Evolutionary conservation across 306 rosid species (phyloP).

Genomic region (Vicia villosa): DNA sequence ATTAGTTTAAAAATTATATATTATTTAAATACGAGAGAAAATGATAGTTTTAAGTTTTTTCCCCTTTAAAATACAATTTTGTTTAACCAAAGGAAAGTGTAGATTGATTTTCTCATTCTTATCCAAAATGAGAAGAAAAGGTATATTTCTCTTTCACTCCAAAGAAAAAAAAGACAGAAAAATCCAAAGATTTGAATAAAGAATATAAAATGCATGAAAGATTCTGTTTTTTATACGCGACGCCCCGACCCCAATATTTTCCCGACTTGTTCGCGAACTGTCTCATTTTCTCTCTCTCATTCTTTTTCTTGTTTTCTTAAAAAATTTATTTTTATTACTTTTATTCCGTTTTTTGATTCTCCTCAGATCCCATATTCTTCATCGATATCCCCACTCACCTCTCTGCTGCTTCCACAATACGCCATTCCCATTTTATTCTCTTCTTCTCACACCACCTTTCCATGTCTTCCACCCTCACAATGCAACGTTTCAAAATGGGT

Average conservation of each 20-base stretch:
- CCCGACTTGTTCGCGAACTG: conserved; percentile 32
- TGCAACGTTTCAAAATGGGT: conserved; percentile 53
- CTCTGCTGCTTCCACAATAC: conserved; percentile 39
- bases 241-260: conserved; percentile 75
- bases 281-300: conserved; percentile 17
- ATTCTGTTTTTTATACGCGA: conserved; percentile 78
- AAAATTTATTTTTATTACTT: conserved; percentile 46
- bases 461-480: conserved; percentile 51
- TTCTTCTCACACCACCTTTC: not conserved
- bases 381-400: conserved; percentile 29
- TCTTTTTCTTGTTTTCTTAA: conserved; percentile 2
- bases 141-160: not conserved
- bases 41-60: too few species aligned
- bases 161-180: not conserved
- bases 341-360: conserved; percentile 62
- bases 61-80: too few species aligned
- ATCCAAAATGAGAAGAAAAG: not conserved
- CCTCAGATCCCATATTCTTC: conserved; percentile 64
- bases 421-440: conserved; percentile 36
- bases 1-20: too few species aligned
- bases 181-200: conserved; percentile 1
- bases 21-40: too few species aligned
- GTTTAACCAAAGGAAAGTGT: too few species aligned
- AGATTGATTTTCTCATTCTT: conserved; percentile 18
- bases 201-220: conserved; percentile 41